Conservation (phyloP, 495 filamentous ascomycete species). For the Penicillium arizonense region DNA sequence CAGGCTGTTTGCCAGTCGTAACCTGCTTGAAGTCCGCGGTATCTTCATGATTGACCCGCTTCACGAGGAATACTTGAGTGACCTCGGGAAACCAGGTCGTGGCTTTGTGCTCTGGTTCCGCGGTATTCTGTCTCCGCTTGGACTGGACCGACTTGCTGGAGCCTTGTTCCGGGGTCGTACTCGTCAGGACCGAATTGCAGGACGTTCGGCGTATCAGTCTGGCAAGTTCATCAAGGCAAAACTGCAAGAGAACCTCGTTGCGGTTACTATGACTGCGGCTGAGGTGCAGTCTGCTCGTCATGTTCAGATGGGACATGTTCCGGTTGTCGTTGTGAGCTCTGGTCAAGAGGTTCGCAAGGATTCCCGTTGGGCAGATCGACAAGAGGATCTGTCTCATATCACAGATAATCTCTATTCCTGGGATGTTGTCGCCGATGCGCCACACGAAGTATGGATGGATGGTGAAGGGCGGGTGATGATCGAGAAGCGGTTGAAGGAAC, state of each 20-base stretch:
- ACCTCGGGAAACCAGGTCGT: constrained; percentile 61
- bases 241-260: constrained; percentile 89
- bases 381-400: constrained; percentile 77
- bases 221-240: constrained; percentile 84
- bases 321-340: constrained; percentile 79
- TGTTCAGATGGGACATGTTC: constrained; percentile 72
- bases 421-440: constrained; percentile 82
- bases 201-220: constrained; percentile 70
- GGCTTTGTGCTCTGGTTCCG: constrained; percentile 85
- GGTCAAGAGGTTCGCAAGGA: constrained; percentile 58
- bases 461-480: constrained; percentile 65
- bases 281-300: constrained; percentile 73
- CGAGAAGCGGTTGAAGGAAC: constrained; percentile 62
- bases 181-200: constrained; percentile 82
- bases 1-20: constrained; percentile 82
- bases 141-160: constrained; percentile 72
- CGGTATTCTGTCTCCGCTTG: constrained; percentile 81
- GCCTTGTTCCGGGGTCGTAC: constrained; percentile 76
- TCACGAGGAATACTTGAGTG: constrained; percentile 76
- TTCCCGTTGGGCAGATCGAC: constrained; percentile 71
- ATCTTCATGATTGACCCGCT: constrained; percentile 83
- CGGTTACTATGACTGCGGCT: constrained; percentile 72
- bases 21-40: constrained; percentile 67
- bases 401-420: constrained; percentile 75
- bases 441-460: constrained; percentile 82